Base-by-base conservation (phyloP, 1,284 basidiomycete species). In the Apiotrichum brassicae region DNA sequence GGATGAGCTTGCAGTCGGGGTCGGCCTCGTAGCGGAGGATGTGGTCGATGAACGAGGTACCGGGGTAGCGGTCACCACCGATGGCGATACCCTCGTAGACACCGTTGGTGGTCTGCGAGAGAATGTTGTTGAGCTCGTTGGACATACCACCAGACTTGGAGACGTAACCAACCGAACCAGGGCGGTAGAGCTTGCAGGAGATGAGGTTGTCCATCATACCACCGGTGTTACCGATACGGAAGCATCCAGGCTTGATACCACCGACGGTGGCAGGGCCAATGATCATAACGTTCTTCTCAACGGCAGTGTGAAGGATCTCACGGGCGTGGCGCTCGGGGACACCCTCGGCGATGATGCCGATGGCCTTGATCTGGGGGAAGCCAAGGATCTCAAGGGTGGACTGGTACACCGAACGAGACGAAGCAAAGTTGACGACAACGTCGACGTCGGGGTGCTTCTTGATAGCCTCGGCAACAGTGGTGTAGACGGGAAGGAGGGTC, bases 131-230 rank as follows among this genome's bases (percentile, higher is more conserved):
- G 64, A 98, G 80, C 77, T 98, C 95, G 80, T 98, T 98, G 64
- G 94, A 98, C 95, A 98, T 98, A 75, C 95, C 94, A 63, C 94
- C 94, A 13, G 94, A 97, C 79, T 98, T 98, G 76, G 91, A 97
- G 72, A 98, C 94, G 76, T 97, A 97, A 69, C 91, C 94, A 65
- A 98, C 89, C 20, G 92, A 93, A 55, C 94, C 95, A 40, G 93
- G 78, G 67, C 93, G 90, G 83, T 97, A 98, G 59, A 98, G 87
- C 81, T 97, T 98, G 60, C 92, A 97, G 14, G 93, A 78, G 66
- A 97, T 92, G 77, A 97, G 94, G 80, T 97, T 98, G 80, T 98
- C 95, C 92, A 97, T 97, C 94, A 97, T 97, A 72, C 87, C 93
- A 80, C 94, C 94, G 58, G 90, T 94, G 83, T 97, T 98, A 65